Percentiles rank a stretch among this genome's conserved stretches.
Conservation (phyloP, 2,329 filamentous ascomycete species). For the Paecilomyces sp. region DNA sequence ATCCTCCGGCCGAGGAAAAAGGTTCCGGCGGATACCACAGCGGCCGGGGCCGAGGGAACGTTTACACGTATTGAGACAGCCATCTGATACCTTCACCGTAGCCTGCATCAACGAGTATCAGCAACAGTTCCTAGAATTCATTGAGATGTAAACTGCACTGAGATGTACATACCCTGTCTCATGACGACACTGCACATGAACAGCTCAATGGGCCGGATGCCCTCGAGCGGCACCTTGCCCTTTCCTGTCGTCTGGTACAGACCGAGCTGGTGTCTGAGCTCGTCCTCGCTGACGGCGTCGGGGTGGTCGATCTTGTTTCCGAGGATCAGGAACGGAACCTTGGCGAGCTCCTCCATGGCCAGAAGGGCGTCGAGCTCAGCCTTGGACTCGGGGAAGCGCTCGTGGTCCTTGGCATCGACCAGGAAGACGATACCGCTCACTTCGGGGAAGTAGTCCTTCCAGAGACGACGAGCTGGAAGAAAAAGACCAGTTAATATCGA, state of each 20-base stretch:
- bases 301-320: conserved; percentile 99
- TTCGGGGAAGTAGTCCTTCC: conserved; percentile 97
- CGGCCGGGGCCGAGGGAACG: not conserved
- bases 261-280: conserved; percentile 84
- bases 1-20: not conserved
- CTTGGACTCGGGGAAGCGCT: conserved; percentile 90
- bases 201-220: conserved; percentile 89
- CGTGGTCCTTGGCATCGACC: conserved; percentile 93
- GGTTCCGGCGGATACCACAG: not conserved
- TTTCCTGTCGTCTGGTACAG: conserved; percentile 96
- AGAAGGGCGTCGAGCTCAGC: conserved; percentile 93
- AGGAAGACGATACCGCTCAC: conserved; percentile 96
- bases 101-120: conserved; percentile 38
- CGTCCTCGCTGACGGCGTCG: conserved; percentile 89
- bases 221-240: conserved; percentile 86
- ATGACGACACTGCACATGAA: conserved; percentile 99
- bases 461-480: conserved; percentile 70
- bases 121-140: not conserved
- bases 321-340: conserved; percentile 91
- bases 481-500: conserved; percentile 5
- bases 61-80: conserved; percentile 85
- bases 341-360: conserved; percentile 91
- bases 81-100: conserved; percentile 88
- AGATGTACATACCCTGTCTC: conserved; percentile 65
- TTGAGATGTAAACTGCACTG: too few species aligned